Conservation (phyloP, 2,329 filamentous ascomycete species). For the Raffaelea albimanens region DNA sequence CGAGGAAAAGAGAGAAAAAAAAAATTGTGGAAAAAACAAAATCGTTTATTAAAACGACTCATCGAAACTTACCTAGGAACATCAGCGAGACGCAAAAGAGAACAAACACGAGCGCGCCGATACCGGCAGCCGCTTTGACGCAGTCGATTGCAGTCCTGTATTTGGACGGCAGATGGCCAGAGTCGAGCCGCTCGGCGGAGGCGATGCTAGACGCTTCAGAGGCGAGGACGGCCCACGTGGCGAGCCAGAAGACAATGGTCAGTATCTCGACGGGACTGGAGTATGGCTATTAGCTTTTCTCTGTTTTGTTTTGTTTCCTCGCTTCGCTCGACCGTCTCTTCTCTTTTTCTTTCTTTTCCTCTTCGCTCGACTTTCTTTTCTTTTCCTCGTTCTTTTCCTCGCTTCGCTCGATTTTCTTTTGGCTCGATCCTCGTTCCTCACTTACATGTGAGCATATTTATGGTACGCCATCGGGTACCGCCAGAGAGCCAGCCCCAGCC, state of each 20-base stretch:
- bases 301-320: background rate
- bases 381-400: background rate
- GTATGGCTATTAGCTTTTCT: background rate
- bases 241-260: constrained; percentile 14
- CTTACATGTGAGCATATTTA: constrained; percentile 11
- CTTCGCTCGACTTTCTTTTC: background rate
- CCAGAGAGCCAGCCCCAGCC: constrained; percentile 9
- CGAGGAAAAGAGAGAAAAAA: too few species aligned
- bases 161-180: background rate
- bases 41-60: too few species aligned
- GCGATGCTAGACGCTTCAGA: constrained; percentile 8
- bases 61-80: constrained; percentile 10
- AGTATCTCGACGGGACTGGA: constrained; percentile 10
- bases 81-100: constrained; percentile 12
- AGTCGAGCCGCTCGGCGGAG: constrained; percentile 1
- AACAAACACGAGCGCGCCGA: constrained; percentile 14
- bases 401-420: too few species aligned
- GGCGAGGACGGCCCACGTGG: constrained; percentile 14
- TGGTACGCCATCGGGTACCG: constrained; percentile 9
- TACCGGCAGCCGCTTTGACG: constrained; percentile 14
- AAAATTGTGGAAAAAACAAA: too few species aligned
- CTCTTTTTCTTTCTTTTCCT: too few species aligned
- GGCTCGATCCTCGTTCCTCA: too few species aligned
- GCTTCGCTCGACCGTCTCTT: too few species aligned
- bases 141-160: constrained; percentile 9